phyloP scores from a whole-genome alignment of 495 filamentous ascomycete genomes.

The Aeminium ludgeri region DNA sequence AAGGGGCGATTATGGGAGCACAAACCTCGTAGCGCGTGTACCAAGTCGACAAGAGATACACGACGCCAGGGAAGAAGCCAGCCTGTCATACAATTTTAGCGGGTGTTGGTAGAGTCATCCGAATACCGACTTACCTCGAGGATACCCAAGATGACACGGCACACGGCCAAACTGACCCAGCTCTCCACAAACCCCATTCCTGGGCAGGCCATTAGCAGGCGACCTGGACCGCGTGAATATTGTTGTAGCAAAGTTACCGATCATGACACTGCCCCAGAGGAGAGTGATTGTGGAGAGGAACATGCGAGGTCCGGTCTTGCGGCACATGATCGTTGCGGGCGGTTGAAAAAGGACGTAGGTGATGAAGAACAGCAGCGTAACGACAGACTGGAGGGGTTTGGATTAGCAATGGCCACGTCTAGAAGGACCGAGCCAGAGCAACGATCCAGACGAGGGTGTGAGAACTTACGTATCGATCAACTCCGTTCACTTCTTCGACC shows the following conservation, averaged over 20 bases:
- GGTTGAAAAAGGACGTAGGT: slow-evolving; percentile 15
- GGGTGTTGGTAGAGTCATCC: neutral
- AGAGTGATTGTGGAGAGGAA: slow-evolving; percentile 15
- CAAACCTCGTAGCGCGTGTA: no score
- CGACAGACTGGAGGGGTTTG: neutral
- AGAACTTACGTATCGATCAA: no score
- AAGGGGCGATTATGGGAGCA: no score
- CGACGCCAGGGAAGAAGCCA: slow-evolving; percentile 13
- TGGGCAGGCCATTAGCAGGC: neutral
- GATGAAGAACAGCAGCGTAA: slow-evolving; percentile 18
- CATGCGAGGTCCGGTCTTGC: slow-evolving; percentile 10
- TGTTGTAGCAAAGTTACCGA: no score
- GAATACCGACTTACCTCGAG: neutral
- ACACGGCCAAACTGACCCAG: slow-evolving; percentile 6
- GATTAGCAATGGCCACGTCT: no score
- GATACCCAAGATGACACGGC: slow-evolving; percentile 14
- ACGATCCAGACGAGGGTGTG: no score
- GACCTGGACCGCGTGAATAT: no score
- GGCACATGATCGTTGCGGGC: slow-evolving; percentile 11
- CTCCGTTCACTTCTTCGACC: no score
- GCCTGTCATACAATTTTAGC: slow-evolving; percentile 1
- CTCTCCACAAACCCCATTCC: slow-evolving; percentile 9
- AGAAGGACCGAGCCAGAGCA: no score
- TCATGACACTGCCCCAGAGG: slow-evolving; percentile 8
- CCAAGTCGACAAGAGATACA: no score